Evolutionary conservation across 2,329 filamentous ascomycete species (phyloP).

Genomic region (Chaetomium olivaceum): DNA sequence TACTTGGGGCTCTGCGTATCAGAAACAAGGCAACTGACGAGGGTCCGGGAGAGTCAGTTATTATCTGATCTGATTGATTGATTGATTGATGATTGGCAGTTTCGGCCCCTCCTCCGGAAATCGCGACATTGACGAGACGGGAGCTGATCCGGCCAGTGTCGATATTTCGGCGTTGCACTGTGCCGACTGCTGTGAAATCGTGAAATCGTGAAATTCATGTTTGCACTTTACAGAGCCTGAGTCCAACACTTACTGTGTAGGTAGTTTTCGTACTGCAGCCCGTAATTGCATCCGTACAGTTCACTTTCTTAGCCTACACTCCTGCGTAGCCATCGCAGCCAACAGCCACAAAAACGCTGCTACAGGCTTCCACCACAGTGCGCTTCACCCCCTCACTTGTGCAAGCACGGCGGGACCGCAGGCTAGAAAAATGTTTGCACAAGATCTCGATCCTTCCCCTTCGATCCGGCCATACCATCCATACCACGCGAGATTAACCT

Average conservation of each 20-base stretch:
- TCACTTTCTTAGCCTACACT: background rate
- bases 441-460: slow-evolving; percentile 10
- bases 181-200: background rate
- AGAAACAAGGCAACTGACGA: background rate
- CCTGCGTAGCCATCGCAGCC: background rate
- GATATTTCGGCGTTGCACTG: background rate
- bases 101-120: background rate
- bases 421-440: background rate
- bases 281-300: background rate
- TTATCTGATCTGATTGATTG: background rate
- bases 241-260: no score
- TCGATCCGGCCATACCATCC: slow-evolving; percentile 15
- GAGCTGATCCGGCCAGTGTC: slow-evolving; percentile 5
- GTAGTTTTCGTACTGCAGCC: background rate
- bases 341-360: background rate
- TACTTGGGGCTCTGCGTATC: background rate
- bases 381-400: background rate
- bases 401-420: background rate
- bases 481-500: slow-evolving; percentile 6
- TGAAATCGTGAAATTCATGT: no score
- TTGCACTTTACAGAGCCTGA: background rate
- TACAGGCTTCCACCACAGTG: slow-evolving; percentile 8
- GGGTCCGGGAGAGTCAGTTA: background rate
- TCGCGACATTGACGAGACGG: background rate
- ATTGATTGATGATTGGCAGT: background rate